A percentile compares a stretch with the other conserved stretches of the same genome.
Conservation (phyloP, 768 basidiomycete genomes). For the Trichaptum fuscoviolaceum region DNA sequence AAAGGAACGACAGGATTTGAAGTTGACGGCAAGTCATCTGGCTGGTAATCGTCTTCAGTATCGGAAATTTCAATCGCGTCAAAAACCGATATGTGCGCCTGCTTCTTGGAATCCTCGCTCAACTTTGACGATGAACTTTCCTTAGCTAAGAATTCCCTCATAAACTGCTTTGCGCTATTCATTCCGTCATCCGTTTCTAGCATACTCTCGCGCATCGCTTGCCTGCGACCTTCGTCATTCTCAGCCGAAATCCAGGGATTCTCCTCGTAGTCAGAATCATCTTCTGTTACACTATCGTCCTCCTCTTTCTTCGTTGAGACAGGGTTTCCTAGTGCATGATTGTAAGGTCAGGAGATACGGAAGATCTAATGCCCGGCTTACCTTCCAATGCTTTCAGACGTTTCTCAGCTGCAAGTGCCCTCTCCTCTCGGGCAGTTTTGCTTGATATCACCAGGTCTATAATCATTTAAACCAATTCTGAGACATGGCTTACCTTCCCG, state of each 20-base stretch:
- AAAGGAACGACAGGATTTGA: constrained; percentile 3
- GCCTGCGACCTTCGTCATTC: background rate
- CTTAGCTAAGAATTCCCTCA: background rate
- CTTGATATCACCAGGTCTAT: constrained; percentile 30
- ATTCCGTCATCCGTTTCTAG: background rate
- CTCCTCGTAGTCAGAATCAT: constrained; percentile 9
- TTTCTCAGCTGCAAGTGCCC: constrained; percentile 68
- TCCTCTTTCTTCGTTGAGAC: constrained; percentile 12
- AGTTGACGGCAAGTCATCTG: background rate
- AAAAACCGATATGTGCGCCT: background rate
- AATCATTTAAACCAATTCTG: background rate
- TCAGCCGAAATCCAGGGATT: background rate
- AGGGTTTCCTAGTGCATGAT: constrained; percentile 10
- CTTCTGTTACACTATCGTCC: constrained; percentile 25
- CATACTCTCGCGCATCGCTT: constrained; percentile 2
- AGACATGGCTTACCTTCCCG: constrained; percentile 44
- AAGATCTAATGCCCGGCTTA: constrained; percentile 21
- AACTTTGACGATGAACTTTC: background rate
- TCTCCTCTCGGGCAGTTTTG: constrained; percentile 74
- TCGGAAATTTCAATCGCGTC: constrained; percentile 17
- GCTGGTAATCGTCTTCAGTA: constrained; percentile 24
- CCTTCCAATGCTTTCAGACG: constrained; percentile 46
- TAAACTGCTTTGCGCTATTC: constrained; percentile 3
- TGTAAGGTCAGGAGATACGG: background rate
- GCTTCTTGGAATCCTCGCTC: background rate